A percentile compares a stretch with the other conserved stretches of the same genome.
Evolutionary conservation across 306 rosid species (phyloP).

Genomic region (Pyrus betulifolia): DNA sequence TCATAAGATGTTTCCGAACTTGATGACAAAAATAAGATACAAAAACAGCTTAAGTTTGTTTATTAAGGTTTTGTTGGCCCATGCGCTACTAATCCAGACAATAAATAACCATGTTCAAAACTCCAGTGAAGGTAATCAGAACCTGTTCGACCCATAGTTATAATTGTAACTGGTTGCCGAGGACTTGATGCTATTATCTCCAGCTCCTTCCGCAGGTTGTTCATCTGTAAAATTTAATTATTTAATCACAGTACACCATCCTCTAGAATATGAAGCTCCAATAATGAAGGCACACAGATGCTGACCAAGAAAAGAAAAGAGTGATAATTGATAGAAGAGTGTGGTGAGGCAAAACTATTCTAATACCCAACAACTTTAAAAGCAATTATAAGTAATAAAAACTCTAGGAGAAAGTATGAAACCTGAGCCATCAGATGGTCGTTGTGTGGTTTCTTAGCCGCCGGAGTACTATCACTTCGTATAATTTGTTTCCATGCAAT

Average conservation of each 20-base stretch:
- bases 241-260: not conserved
- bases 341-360: not conserved
- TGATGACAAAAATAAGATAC: not conserved
- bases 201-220: conserved; percentile 62
- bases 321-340: not conserved
- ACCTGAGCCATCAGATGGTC: conserved; percentile 89
- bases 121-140: conserved; percentile 14
- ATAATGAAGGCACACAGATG: not conserved
- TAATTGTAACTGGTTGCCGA: conserved; percentile 42
- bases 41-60: not conserved
- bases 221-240: conserved; percentile 45
- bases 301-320: not conserved
- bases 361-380: not conserved
- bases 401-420: conserved; percentile 1
- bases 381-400: not conserved
- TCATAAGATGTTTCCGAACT: not conserved
- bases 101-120: not conserved
- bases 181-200: conserved; percentile 43
- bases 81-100: not conserved
- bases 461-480: conserved; percentile 42
- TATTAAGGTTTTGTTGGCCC: not conserved
- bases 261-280: not conserved
- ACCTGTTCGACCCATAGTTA: conserved; percentile 63
- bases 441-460: conserved; percentile 51
- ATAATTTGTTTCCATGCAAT: conserved; percentile 46